Conservation (phyloP, 2,329 filamentous ascomycete genomes). For the Aspergillus amoenus region DNA sequence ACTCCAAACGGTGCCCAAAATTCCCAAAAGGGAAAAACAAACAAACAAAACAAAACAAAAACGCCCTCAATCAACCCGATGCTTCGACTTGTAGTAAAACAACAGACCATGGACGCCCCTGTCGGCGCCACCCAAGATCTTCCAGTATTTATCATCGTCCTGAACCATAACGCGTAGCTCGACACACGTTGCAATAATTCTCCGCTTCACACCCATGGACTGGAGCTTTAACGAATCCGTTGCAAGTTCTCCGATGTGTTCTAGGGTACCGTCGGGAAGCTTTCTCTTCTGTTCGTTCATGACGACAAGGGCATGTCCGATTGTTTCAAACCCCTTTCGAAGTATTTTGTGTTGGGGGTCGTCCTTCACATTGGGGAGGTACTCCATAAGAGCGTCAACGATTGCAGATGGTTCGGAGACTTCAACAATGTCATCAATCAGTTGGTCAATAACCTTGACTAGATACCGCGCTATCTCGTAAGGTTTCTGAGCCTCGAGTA, state of each 20-base stretch:
- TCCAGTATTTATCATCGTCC: constrained; percentile 28
- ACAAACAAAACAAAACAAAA: neutral
- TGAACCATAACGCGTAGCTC: constrained; percentile 27
- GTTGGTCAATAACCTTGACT: neutral
- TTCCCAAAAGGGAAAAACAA: no score
- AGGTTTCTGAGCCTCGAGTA: neutral
- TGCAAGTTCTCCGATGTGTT: neutral
- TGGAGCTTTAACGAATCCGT: neutral
- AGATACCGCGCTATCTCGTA: neutral
- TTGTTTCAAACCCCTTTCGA: neutral
- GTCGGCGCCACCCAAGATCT: constrained; percentile 29
- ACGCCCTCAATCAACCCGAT: neutral
- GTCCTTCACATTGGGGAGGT: neutral
- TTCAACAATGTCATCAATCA: neutral
- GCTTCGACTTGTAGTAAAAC: constrained; percentile 34
- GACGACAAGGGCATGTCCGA: neutral
- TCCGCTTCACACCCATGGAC: constrained; percentile 19
- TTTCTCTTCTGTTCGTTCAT: neutral
- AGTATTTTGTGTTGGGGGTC: neutral
- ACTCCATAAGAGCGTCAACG: neutral
- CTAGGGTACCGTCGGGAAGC: neutral
- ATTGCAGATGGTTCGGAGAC: neutral
- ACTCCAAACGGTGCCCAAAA: no score
- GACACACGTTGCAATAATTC: constrained; percentile 37
- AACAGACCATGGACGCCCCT: constrained; percentile 36